Conservation (phyloP, 768 basidiomycete genomes). For the Leccinum subgranulosum region DNA sequence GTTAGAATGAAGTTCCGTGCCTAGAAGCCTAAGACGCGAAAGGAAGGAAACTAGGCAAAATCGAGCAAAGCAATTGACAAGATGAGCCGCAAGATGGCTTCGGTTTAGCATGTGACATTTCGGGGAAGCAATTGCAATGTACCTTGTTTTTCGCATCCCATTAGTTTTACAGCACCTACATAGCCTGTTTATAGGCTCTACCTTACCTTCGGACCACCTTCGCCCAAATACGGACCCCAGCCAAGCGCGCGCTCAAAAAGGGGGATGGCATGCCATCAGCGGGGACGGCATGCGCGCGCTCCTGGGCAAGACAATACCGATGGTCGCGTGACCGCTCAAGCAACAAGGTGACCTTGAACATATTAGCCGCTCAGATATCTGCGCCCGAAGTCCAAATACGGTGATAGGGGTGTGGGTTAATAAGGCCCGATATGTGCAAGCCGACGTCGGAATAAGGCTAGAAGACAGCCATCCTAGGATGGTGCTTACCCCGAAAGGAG, state of each 20-base stretch:
- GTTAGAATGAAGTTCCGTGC: background rate
- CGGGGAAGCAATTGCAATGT: background rate
- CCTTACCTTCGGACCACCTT: background rate
- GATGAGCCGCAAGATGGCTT: background rate
- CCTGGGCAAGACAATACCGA: constrained; percentile 5
- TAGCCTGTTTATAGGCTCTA: background rate
- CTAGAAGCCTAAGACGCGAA: constrained; percentile 1
- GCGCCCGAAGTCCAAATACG: background rate
- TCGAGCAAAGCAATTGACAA: background rate
- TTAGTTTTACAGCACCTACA: background rate
- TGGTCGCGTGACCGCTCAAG: background rate
- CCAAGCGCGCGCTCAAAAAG: background rate
- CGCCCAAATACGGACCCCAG: background rate
- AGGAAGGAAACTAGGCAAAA: background rate
- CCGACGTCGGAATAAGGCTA: background rate
- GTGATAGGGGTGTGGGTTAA: background rate
- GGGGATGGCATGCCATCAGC: background rate
- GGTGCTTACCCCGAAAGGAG: background rate
- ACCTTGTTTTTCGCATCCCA: background rate
- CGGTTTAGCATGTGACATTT: background rate
- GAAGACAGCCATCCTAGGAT: too few relatives aligned
- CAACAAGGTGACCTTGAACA: background rate
- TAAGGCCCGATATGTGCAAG: constrained; percentile 2
- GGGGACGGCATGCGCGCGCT: constrained; percentile 3
- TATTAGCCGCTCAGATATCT: background rate